Conservation (phyloP, 352 stramenopile genomes). For the Phytophthora sp. region DNA sequence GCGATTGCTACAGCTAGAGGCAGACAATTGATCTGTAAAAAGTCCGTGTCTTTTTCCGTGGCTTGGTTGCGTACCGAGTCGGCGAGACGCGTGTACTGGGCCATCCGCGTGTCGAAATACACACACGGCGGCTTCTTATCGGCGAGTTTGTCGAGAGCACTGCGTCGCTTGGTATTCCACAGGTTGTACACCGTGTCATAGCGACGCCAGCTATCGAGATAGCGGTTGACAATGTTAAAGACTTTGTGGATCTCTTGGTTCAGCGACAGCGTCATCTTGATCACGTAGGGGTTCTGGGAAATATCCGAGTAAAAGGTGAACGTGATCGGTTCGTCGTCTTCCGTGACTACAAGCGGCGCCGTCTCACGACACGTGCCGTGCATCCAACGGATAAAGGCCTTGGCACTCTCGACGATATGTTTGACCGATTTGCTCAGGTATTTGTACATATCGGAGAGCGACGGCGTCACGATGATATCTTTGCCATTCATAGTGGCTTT, state of each 20-base stretch:
- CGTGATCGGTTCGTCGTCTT: constrained; percentile 94
- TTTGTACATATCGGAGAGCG: constrained; percentile 96
- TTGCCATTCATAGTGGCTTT: constrained; percentile 95
- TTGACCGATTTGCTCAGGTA: constrained; percentile 95
- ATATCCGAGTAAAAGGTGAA: constrained; percentile 97
- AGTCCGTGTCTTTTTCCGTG: constrained; percentile 94
- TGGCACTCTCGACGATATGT: constrained; percentile 94
- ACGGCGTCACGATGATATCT: constrained; percentile 94
- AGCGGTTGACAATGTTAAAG: constrained; percentile 95
- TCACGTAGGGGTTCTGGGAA: constrained; percentile 94
- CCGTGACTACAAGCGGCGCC: constrained; percentile 84
- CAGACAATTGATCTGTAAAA: constrained; percentile 94
- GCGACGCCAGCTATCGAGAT: constrained; percentile 93
- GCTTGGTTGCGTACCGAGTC: constrained; percentile 90
- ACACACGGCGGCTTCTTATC: constrained; percentile 94
- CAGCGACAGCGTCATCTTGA: constrained; percentile 94
- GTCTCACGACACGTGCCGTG: constrained; percentile 94
- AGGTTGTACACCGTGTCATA: constrained; percentile 96
- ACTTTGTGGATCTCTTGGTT: constrained; percentile 95
- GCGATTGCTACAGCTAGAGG: constrained; percentile 89
- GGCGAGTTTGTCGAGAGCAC: constrained; percentile 90
- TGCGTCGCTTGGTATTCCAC: constrained; percentile 93
- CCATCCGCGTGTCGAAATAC: constrained; percentile 95
- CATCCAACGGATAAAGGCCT: constrained; percentile 96
- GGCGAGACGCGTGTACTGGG: constrained; percentile 88